A percentile compares a stretch with the other conserved stretches of the same genome.
These are phyloP conservation scores for Podila horticola DNA, from an alignment of 192 early-diverging fungal genomes.

Conservation along the genomic window DNA sequence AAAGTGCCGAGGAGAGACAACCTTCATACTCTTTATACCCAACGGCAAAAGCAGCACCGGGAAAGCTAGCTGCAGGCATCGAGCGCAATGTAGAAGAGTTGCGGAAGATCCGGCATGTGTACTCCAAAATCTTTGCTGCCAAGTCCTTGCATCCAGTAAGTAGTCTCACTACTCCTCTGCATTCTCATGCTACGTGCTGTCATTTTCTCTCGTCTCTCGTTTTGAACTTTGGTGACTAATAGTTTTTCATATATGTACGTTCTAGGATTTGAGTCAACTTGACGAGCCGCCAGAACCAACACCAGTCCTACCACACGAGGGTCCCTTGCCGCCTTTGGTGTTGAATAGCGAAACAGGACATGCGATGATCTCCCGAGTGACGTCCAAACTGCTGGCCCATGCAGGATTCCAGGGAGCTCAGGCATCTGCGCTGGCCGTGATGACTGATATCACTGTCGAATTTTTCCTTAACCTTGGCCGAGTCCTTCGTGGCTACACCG, in stretches of 20 bases:
- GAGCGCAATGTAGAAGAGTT: constrained; percentile 56
- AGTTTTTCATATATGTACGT: not conserved
- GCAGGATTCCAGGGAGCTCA: constrained; percentile 89
- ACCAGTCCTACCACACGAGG: constrained; percentile 25
- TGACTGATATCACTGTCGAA: constrained; percentile 84
- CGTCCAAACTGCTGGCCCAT: constrained; percentile 80
- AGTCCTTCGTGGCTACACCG: constrained; percentile 80
- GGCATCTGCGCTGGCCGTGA: constrained; percentile 67
- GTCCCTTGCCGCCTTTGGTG: constrained; percentile 56
- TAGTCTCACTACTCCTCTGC: not conserved
- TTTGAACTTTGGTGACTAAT: not conserved
- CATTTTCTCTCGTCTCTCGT: not conserved
- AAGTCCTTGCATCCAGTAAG: constrained; percentile 53
- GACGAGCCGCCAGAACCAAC: constrained; percentile 37
- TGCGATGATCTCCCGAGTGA: constrained; percentile 67
- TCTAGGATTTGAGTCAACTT: constrained; percentile 23
- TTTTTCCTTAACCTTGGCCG: constrained; percentile 87
- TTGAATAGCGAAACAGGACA: constrained; percentile 68
- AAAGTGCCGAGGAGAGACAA: constrained; percentile 36
- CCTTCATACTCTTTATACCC: constrained; percentile 54
- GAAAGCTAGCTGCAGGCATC: constrained; percentile 52
- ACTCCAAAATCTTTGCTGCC: constrained; percentile 56
- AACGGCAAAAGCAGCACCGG: constrained; percentile 44
- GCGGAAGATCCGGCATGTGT: constrained; percentile 53
- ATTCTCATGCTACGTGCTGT: too few relatives aligned